Percentiles rank a stretch among this genome's conserved stretches.
Conservation (phyloP, 805 yeast genomes). For the Brettanomyces anomalus region DNA sequence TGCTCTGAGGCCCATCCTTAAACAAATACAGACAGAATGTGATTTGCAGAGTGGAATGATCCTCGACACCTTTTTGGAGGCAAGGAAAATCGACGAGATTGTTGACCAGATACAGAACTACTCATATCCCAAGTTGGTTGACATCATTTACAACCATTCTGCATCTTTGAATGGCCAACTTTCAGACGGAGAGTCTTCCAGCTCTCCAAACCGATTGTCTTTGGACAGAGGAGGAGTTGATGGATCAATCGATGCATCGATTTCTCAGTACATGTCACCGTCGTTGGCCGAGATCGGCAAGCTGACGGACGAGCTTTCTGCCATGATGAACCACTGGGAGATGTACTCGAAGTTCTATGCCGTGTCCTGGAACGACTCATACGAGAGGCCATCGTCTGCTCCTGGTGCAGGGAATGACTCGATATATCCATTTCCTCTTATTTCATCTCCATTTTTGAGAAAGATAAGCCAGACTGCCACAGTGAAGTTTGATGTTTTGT, state of each 20-base stretch:
- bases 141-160: constrained; percentile 18
- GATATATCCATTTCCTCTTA: constrained; percentile 42
- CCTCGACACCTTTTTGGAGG: constrained; percentile 77
- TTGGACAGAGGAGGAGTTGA: constrained; percentile 23
- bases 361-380: constrained; percentile 51
- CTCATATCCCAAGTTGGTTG: constrained; percentile 38
- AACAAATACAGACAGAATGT: constrained; percentile 73
- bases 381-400: constrained; percentile 12
- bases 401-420: constrained; percentile 11
- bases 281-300: constrained; percentile 62
- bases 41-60: constrained; percentile 91
- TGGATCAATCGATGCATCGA: constrained; percentile 3
- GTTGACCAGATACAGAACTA: constrained; percentile 49
- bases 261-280: not conserved
- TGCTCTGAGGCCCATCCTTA: constrained; percentile 59
- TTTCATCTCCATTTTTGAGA: constrained; percentile 42
- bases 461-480: constrained; percentile 45
- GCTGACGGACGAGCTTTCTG: constrained; percentile 58
- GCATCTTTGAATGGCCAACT: constrained; percentile 9
- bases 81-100: constrained; percentile 47
- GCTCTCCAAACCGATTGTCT: constrained; percentile 7
- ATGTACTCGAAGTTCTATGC: constrained; percentile 67
- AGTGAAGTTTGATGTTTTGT: constrained; percentile 56
- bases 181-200: constrained; percentile 19
- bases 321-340: constrained; percentile 80